Base-by-base conservation (phyloP, 2,329 filamentous ascomycete species). In the Xenosphaeropsis pyriputrescens region DNA sequence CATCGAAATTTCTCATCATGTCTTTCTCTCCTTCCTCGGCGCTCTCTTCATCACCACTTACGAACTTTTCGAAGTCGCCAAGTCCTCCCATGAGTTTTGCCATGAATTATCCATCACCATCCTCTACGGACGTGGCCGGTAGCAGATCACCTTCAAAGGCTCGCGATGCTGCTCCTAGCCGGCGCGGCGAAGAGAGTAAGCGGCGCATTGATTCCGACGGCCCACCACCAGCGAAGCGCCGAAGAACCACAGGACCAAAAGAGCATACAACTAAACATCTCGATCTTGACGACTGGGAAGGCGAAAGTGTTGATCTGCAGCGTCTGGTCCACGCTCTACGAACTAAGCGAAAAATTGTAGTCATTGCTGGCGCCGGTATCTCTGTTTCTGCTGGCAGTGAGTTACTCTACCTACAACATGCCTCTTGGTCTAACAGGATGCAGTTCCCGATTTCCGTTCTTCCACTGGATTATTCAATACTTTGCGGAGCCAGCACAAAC, bases 381-480 rank as follows among this genome's bases (percentile, higher is more conserved):
- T 96, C 91, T 30, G 91, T 95, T 37, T 89, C 89, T 38, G 89
- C 91, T 48, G 91, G 91, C 45, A 93, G 78, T 83, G 69, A 54
- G 79, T 40, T 37, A 22, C 37, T 43, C 37, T 30, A 40, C 29
- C 47, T 48, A 50, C 43, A 49, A 16, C 45, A 38, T 42, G 30
- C 40, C 13, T 39, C 36, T 36, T 38, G 45, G 34, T 42, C 44
- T 41, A 50, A 22, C 22, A 22, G 32, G 36, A 43, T 36, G 37
- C 42, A 85, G 80, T 98, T 51, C 91, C 91, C 50, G 91, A 98
- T 58, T 98, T 98, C 53, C 85, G 91, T 47, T 98, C 91, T 5
- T 79, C 84, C 9, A 80, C 78, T 41, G 91, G 91, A 36, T 72
- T 98, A 3, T 98, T 98, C 61, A 82, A 78, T 41, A 83, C 81